Percentiles rank a stretch among this genome's conserved stretches.
Conservation (phyloP, 768 basidiomycete species). For the Lentinula boryana region DNA sequence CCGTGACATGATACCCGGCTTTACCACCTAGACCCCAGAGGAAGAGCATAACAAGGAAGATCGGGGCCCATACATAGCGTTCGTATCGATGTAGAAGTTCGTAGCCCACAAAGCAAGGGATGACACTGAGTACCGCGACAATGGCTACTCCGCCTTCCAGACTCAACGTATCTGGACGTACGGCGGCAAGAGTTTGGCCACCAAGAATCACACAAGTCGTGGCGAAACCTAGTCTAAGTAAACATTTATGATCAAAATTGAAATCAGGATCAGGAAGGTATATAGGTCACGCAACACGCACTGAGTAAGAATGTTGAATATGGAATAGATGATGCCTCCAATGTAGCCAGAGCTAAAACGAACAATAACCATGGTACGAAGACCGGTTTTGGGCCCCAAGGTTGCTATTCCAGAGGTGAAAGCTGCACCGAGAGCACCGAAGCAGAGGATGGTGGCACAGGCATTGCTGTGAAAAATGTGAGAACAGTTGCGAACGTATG, state of each 20-base stretch:
- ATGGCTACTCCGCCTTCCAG: constrained; percentile 45
- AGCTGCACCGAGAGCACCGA: constrained; percentile 35
- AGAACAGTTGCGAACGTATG: background rate
- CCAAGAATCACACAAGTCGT: constrained; percentile 46
- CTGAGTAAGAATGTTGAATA: constrained; percentile 50
- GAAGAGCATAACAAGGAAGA: constrained; percentile 40
- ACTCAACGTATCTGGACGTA: constrained; percentile 37
- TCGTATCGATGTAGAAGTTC: constrained; percentile 43
- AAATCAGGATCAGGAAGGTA: background rate
- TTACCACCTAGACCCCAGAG: constrained; percentile 44
- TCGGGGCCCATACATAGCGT: constrained; percentile 49
- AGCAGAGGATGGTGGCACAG: constrained; percentile 38
- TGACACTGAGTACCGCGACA: constrained; percentile 31
- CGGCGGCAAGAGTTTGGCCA: constrained; percentile 42
- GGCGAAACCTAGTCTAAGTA: constrained; percentile 35
- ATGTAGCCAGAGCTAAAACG: constrained; percentile 44
- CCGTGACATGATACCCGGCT: constrained; percentile 38
- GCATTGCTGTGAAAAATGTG: constrained; percentile 25
- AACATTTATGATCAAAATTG: constrained; percentile 7
- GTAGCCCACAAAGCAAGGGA: constrained; percentile 44
- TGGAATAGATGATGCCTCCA: constrained; percentile 41
- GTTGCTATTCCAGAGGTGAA: constrained; percentile 46
- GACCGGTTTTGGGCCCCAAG: constrained; percentile 45
- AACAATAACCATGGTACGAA: constrained; percentile 49
- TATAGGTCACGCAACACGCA: constrained; percentile 8